Evolutionary conservation across 495 filamentous ascomycete species (phyloP).

Genomic region (Penicillium coprophilum): DNA sequence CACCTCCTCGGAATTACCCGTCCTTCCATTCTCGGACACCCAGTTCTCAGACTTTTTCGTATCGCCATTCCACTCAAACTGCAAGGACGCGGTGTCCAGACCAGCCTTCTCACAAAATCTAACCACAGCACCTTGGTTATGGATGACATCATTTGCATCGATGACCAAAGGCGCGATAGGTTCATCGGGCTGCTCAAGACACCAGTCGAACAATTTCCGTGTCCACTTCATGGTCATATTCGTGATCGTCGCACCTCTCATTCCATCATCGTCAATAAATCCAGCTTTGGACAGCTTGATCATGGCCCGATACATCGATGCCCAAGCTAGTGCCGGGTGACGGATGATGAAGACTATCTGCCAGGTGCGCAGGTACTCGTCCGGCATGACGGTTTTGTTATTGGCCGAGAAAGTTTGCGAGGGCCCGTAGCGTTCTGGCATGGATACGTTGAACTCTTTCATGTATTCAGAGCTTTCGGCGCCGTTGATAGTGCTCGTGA

Average conservation of each 20-base stretch:
- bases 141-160: slow-evolving; percentile 48
- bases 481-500: background rate
- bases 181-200: slow-evolving; percentile 17
- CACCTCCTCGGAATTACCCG: background rate
- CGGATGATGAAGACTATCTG: slow-evolving; percentile 44
- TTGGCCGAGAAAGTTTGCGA: slow-evolving; percentile 21
- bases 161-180: slow-evolving; percentile 36
- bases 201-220: slow-evolving; percentile 38
- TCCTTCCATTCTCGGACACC: background rate
- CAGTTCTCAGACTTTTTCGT: slow-evolving; percentile 10
- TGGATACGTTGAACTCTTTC: slow-evolving; percentile 1
- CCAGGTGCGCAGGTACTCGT: slow-evolving; percentile 39
- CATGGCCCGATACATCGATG: slow-evolving; percentile 38
- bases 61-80: slow-evolving; percentile 38
- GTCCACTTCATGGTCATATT: slow-evolving; percentile 36
- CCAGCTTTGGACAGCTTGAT: slow-evolving; percentile 19
- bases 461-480: background rate
- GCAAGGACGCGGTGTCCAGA: slow-evolving; percentile 32
- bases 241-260: slow-evolving; percentile 12
- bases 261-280: slow-evolving; percentile 9
- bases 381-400: slow-evolving; percentile 43
- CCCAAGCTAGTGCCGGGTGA: slow-evolving; percentile 42
- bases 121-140: slow-evolving; percentile 29
- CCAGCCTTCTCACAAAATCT: slow-evolving; percentile 34
- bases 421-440: slow-evolving; percentile 15